Evolutionary conservation across 306 rosid genomes (phyloP), one percentile per base, ranked within the genome.

Genomic region (Medicago lupulina): DNA sequence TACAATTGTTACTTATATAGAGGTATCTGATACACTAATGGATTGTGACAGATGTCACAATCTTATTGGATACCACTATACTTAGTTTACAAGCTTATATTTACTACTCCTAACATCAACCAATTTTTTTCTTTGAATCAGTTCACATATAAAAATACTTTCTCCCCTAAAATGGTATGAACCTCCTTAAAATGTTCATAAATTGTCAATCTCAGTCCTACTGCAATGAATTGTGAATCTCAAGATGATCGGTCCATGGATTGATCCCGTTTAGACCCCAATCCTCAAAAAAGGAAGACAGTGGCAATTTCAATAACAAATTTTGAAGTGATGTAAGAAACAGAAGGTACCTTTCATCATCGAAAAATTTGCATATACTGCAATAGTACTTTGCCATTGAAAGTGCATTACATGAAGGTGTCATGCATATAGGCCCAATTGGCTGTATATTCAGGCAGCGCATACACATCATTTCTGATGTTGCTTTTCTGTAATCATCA

Each of bases 391-490:
- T 90, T 9, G 99, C 99, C 99, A 96, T 96, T 60, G 90, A 85
- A 62, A 96, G 76, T 54, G 87, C 94, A 25, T 87, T 77, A 92
- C 98, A 96, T 9, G 96, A 96, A 81, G 97, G 97, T 63, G 96
- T 90, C 77, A 72, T 72, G 85, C 99, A 96, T 74, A 50, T 50
- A 47, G 98, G 92, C 76, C 99, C 99, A 73, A 92, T 87, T 0
- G 91, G 76, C 79, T 96, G 99, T 86, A 90, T 73, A 36, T 60
- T 87, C 81, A 96, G 83, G 85, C 99, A 96, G 74, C 43, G 46
- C 99, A 92, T 96, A 69, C 99, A 96, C 93, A 96, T 90, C 93
- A 96, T 96, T 83, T 92, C 99, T 1, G 80, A 77, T 46, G 98
- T 92, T 71, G 85, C 87, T 86, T 96, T 96, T 84, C 99, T 96